Conservation (phyloP, 176 grass and related monocot species). For the Triticum timopheevii region DNA sequence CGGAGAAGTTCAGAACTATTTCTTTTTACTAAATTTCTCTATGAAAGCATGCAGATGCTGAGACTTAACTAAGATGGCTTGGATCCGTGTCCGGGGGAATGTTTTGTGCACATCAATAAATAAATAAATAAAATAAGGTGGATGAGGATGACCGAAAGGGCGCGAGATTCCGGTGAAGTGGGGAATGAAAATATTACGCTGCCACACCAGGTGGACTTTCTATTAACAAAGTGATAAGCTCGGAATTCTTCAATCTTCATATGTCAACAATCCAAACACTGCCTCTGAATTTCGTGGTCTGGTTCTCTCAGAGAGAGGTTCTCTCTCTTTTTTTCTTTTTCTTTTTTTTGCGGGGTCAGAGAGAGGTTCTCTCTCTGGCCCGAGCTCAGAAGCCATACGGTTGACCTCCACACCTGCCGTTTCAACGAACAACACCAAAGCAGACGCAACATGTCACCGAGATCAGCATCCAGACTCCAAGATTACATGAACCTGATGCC, state of each 20-base stretch:
- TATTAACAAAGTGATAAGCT: background rate
- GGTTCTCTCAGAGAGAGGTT: background rate
- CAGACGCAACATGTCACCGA: background rate
- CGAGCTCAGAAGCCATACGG: background rate
- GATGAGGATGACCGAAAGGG: background rate
- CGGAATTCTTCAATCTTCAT: background rate
- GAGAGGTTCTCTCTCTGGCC: background rate
- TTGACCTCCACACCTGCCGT: conserved; percentile 16
- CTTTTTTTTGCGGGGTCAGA: no score
- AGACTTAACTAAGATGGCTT: background rate
- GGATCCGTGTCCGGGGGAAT: background rate
- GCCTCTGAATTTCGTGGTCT: background rate
- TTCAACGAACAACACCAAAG: conserved; percentile 16
- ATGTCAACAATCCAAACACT: background rate
- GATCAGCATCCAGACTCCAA: background rate
- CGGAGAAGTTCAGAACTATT: background rate
- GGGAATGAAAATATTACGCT: background rate
- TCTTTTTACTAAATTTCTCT: background rate
- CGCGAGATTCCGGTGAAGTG: background rate
- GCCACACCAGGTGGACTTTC: background rate
- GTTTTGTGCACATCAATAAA: background rate
- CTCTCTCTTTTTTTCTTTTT: no score
- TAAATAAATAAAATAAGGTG: background rate
- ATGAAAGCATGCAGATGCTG: no score
- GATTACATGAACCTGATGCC: background rate